These are phyloP conservation scores for Isoetes engelmannii DNA, from an alignment of 83 land plant species.

Conservation along the genomic window DNA sequence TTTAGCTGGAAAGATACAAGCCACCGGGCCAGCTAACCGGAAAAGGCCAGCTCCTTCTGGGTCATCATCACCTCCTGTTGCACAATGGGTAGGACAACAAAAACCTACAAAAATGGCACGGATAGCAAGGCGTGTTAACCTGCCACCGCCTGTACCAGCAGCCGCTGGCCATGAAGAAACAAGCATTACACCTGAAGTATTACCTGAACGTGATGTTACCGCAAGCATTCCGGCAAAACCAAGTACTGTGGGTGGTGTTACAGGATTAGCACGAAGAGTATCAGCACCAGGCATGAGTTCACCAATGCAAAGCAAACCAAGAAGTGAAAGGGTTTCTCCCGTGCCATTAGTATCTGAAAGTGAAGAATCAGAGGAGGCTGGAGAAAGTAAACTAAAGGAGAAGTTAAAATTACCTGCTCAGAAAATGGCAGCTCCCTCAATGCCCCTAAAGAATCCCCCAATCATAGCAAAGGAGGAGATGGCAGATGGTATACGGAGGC, in stretches of 20 bases:
- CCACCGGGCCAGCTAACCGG: slow-evolving; percentile 46
- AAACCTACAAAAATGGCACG: slow-evolving; percentile 79
- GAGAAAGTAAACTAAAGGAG: slow-evolving; percentile 56
- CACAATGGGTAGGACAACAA: slow-evolving; percentile 78
- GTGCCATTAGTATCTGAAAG: slow-evolving; percentile 74
- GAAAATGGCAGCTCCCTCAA: slow-evolving; percentile 34
- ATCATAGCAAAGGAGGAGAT: slow-evolving; percentile 45
- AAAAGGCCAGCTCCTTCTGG: slow-evolving; percentile 67
- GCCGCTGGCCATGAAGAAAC: slow-evolving; percentile 37
- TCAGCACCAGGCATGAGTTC: slow-evolving; percentile 20
- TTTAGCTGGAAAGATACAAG: slow-evolving; percentile 40
- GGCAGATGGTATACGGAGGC: slow-evolving; percentile 89
- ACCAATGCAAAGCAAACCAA: slow-evolving; percentile 42
- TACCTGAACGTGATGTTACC: slow-evolving; percentile 16
- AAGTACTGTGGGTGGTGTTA: slow-evolving; percentile 27
- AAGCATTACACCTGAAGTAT: slow-evolving; percentile 27
- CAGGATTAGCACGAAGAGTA: slow-evolving; percentile 36
- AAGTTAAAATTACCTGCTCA: slow-evolving; percentile 37
- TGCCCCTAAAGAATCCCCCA: slow-evolving; percentile 47
- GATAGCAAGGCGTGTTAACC: slow-evolving; percentile 54
- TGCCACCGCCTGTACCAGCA: slow-evolving; percentile 58
- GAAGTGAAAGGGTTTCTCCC: slow-evolving; percentile 50
- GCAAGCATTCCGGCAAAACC: slow-evolving; percentile 43
- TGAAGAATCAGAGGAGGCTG: slow-evolving; percentile 72
- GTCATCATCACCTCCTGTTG: slow-evolving; percentile 76